Percentiles rank a stretch among this genome's conserved stretches.
Conservation (phyloP, 257 asterid genomes). For the Solanum virginianum region DNA sequence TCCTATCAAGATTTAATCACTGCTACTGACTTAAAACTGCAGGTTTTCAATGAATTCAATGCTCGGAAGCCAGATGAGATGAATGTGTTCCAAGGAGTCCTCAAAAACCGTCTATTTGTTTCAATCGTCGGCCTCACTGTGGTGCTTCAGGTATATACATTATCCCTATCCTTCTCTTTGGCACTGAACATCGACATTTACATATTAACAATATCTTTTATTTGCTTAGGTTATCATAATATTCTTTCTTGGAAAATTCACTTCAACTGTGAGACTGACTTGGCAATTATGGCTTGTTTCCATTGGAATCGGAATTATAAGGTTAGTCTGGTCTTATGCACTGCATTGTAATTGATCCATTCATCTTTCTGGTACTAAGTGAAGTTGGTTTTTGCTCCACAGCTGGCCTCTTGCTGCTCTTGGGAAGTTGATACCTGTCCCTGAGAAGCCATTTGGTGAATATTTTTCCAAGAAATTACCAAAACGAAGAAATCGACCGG, state of each 20-base stretch:
- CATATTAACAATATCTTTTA: neutral
- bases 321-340: slow-evolving; percentile 21
- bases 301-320: slow-evolving; percentile 52
- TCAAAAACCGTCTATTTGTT: slow-evolving; percentile 65
- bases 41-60: slow-evolving; percentile 87
- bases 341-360: neutral
- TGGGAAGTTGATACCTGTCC: slow-evolving; percentile 34
- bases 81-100: slow-evolving; percentile 71
- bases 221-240: slow-evolving; percentile 56
- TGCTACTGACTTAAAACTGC: neutral
- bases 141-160: slow-evolving; percentile 62
- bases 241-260: slow-evolving; percentile 73
- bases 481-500: neutral
- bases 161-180: neutral
- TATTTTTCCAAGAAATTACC: neutral
- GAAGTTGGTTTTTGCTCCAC: neutral
- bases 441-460: slow-evolving; percentile 16
- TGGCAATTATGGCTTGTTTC: slow-evolving; percentile 93
- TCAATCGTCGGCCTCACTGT: slow-evolving; percentile 55
- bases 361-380: neutral
- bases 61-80: slow-evolving; percentile 90
- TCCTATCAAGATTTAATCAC: neutral
- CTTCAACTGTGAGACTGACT: slow-evolving; percentile 58
- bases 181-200: neutral
- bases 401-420: slow-evolving; percentile 43